Evolutionary conservation across 164 flowering plant species (phyloP).

Genomic region (Echeveria elegans): DNA sequence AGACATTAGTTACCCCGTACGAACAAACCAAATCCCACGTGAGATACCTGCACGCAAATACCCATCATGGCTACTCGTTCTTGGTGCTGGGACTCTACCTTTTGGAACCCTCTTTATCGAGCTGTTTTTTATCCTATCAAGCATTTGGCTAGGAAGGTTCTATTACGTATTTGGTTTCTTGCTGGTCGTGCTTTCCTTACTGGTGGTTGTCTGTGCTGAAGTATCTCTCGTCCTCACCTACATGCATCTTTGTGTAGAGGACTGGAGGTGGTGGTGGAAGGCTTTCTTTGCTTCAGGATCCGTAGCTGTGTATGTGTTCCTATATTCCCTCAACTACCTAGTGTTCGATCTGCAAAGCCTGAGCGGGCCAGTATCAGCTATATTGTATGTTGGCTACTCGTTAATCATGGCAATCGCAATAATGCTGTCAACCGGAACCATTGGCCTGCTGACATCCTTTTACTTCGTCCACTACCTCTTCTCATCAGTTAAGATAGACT

Average conservation of each 20-base stretch:
- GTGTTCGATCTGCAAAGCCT: neutral
- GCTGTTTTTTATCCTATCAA: slow-evolving; percentile 5
- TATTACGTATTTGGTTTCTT: slow-evolving; percentile 1
- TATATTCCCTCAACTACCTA: neutral
- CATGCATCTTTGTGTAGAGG: slow-evolving; percentile 7
- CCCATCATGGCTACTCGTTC: slow-evolving; percentile 4
- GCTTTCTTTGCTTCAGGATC: slow-evolving; percentile 6
- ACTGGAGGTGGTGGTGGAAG: slow-evolving; percentile 6
- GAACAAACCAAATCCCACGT: slow-evolving; percentile 4
- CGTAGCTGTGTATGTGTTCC: neutral
- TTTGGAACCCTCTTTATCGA: slow-evolving; percentile 3
- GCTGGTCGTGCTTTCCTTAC: neutral
- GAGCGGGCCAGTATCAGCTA: slow-evolving; percentile 3
- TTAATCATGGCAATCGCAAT: slow-evolving; percentile 5
- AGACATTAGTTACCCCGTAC: neutral
- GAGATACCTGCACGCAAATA: slow-evolving; percentile 8
- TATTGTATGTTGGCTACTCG: neutral
- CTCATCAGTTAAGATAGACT: slow-evolving; percentile 3
- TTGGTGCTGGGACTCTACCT: slow-evolving; percentile 4
- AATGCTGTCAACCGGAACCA: slow-evolving; percentile 3
- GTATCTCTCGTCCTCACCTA: slow-evolving; percentile 5
- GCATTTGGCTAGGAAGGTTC: slow-evolving; percentile 8
- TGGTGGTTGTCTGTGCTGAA: slow-evolving; percentile 4
- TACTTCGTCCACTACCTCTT: slow-evolving; percentile 6
- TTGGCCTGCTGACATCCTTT: slow-evolving; percentile 2